These are phyloP conservation scores for Talaromyces sp. DNA, from an alignment of 2,329 filamentous ascomycete genomes.

Conservation along the genomic window DNA sequence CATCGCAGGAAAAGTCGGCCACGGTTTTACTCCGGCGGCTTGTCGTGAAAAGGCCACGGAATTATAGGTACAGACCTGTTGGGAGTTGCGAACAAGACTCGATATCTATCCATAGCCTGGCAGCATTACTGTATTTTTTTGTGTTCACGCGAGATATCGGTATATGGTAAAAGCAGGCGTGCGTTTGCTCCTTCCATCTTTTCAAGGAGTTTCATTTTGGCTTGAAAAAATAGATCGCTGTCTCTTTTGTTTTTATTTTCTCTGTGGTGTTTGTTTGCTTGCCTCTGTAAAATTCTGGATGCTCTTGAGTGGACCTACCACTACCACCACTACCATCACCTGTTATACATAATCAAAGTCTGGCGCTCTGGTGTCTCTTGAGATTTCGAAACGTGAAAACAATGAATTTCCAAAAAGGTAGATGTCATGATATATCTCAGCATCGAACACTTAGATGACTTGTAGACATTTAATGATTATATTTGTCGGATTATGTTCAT, in stretches of 20 bases:
- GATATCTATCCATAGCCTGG: background rate
- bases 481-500: background rate
- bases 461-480: background rate
- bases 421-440: background rate
- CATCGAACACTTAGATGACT: background rate
- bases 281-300: conserved; percentile 13
- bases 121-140: background rate
- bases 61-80: conserved; percentile 34
- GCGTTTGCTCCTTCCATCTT: background rate
- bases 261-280: conserved; percentile 14
- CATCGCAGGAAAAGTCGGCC: conserved; percentile 84
- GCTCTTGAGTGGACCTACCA: background rate
- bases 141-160: background rate
- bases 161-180: background rate
- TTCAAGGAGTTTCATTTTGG: background rate
- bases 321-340: background rate
- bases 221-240: background rate
- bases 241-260: conserved; percentile 12
- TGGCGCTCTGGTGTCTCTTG: background rate
- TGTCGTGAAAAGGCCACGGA: conserved; percentile 77
- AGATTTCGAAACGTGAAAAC: background rate
- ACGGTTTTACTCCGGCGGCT: conserved; percentile 79
- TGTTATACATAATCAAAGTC: background rate
- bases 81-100: background rate
- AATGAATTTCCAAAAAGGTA: background rate